phyloP scores from a whole-genome alignment of 768 basidiomycete species.

The Boletus rubroflammeus region DNA sequence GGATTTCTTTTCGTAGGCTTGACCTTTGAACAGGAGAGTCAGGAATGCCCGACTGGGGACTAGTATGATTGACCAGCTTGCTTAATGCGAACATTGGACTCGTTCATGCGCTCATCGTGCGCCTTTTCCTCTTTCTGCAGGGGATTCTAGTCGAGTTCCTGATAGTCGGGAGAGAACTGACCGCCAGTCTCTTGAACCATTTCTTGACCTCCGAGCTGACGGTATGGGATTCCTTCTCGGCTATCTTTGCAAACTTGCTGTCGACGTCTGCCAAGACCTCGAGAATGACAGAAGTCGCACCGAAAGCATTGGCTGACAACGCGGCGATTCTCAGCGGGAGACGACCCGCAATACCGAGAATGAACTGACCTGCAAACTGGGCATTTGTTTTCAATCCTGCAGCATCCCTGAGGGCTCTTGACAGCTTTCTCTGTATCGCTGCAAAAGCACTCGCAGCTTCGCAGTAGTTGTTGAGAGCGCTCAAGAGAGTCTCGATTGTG shows the following conservation, averaged over 20 bases:
- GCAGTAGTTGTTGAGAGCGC: slow-evolving; percentile 68
- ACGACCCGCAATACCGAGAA: neutral
- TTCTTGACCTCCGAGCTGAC: slow-evolving; percentile 72
- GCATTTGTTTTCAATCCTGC: slow-evolving; percentile 56
- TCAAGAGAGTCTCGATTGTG: slow-evolving; percentile 64
- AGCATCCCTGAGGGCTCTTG: slow-evolving; percentile 65
- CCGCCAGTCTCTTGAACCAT: slow-evolving; percentile 82
- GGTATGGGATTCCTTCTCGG: slow-evolving; percentile 67
- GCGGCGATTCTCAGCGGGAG: neutral
- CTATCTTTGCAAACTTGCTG: slow-evolving; percentile 67
- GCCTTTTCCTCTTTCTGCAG: slow-evolving; percentile 73
- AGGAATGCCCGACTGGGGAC: neutral
- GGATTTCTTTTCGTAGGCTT: slow-evolving; percentile 73
- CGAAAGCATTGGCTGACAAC: slow-evolving; percentile 62
- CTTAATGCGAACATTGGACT: slow-evolving; percentile 69
- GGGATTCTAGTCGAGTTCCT: neutral
- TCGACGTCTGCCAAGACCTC: slow-evolving; percentile 71
- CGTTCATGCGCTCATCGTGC: slow-evolving; percentile 68
- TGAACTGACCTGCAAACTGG: slow-evolving; percentile 57
- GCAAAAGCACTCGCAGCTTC: slow-evolving; percentile 64
- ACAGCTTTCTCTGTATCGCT: slow-evolving; percentile 68
- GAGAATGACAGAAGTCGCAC: slow-evolving; percentile 59
- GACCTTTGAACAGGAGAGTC: slow-evolving; percentile 41
- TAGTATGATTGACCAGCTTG: slow-evolving; percentile 52
- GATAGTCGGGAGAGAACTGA: slow-evolving; percentile 33